These are phyloP conservation scores for Amanita muscaria DNA, from an alignment of 768 basidiomycete species.

Conservation along the genomic window DNA sequence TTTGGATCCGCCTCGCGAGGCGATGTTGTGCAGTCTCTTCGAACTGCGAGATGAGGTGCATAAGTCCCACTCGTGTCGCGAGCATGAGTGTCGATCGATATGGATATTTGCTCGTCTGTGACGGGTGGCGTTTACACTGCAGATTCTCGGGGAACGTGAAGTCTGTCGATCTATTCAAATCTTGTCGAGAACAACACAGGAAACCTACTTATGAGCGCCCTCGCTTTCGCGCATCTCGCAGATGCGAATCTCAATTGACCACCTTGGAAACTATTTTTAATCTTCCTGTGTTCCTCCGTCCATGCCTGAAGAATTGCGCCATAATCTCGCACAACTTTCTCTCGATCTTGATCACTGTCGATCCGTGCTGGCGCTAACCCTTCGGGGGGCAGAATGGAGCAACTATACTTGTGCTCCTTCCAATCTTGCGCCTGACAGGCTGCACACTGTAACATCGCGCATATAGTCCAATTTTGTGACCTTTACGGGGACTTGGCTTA, in stretches of 20 bases:
- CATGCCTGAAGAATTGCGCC: not conserved
- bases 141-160: slow-evolving; percentile 4
- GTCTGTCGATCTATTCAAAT: not conserved
- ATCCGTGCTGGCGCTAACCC: not conserved
- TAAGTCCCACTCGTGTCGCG: not conserved
- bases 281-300: not conserved
- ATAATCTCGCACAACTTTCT: slow-evolving; percentile 1
- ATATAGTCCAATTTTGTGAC: not conserved
- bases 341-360: not conserved
- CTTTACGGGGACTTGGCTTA: not conserved
- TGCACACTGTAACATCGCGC: not conserved
- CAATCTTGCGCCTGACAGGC: slow-evolving; percentile 5
- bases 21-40: not conserved
- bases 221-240: not conserved
- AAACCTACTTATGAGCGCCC: not conserved
- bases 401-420: slow-evolving; percentile 7
- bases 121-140: slow-evolving; percentile 3
- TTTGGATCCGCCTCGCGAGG: not conserved
- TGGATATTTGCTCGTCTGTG: not conserved
- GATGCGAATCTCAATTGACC: slow-evolving; percentile 2
- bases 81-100: slow-evolving; percentile 7
- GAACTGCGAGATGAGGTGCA: not conserved
- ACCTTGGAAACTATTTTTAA: not conserved
- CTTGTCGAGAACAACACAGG: not conserved
- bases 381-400: not conserved